Evolutionary conservation across 345 rosid genomes (phyloP), one percentile per base, ranked within the genome.

Genomic region (Xanthoceras sorbifolium): DNA sequence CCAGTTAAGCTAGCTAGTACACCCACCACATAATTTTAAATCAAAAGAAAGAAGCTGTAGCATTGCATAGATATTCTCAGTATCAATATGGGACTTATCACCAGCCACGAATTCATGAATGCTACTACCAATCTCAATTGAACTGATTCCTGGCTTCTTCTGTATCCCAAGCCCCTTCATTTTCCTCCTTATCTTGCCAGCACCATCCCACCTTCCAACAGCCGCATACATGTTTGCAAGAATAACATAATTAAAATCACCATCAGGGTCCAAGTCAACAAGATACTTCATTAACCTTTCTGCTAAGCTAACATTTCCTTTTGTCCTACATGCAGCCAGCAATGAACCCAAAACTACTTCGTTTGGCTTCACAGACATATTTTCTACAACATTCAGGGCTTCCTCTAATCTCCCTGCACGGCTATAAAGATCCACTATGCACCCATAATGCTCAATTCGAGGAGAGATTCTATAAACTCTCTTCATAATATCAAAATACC

Each of bases 391-490:
- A 5, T 73, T 66, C 78, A 87, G 44, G 29, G 97, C 94, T 10
- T 91, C 92, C 85, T 93, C 92, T 73, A 94, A 70, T 75, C 84
- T 86, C 62, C 98, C 97, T 12, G 97, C 91, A 11, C 95, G 94
- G 77, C 94, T 90, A 75, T 87, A 91, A 59, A 92, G 88, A 88
- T 92, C 95, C 22, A 94, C 97, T 57, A 94, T 67, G 89, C 98
- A 94, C 9, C 97, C 97, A 9, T 89, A 94, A 69, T 92, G 98
- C 77, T 91, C 94, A 63, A 94, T 90, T 46, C 92, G 76, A 6
- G 98, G 94, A 23, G 79, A 70, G 67, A 94, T 85, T 62, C 75
- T 68, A 77, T 83, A 80, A 67, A 83, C 83, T 40, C 74, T 80
- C 77, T 79, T 85, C 94, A 92, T 90, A 63, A 62, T 42, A 23